Conservation (phyloP, 2,329 filamentous ascomycete genomes). For the Penicillium sp. region DNA sequence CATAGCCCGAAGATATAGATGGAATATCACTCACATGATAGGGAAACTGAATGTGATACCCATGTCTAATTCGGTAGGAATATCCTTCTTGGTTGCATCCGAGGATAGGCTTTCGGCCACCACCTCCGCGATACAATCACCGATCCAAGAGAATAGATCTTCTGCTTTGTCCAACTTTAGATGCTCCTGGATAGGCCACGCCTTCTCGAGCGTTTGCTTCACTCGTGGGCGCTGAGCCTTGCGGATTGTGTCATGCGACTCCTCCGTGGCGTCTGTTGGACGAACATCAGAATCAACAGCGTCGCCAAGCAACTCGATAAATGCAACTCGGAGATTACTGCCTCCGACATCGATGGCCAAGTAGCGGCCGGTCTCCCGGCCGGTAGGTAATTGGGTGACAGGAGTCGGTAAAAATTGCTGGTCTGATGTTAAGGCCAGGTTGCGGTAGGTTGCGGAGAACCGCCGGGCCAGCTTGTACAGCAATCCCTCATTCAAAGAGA, state of each 20-base stretch:
- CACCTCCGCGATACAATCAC: slow-evolving; percentile 72
- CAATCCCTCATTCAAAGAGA: slow-evolving; percentile 42
- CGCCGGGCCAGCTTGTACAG: slow-evolving; percentile 49
- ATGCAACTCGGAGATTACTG: slow-evolving; percentile 58
- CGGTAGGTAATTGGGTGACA: slow-evolving; percentile 50
- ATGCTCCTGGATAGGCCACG: slow-evolving; percentile 58
- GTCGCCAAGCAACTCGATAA: slow-evolving; percentile 55
- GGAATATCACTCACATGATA: slow-evolving; percentile 44
- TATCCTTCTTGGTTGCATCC: slow-evolving; percentile 39
- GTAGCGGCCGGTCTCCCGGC: slow-evolving; percentile 56
- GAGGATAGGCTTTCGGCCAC: slow-evolving; percentile 56
- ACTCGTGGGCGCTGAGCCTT: slow-evolving; percentile 51
- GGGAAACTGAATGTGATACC: slow-evolving; percentile 54
- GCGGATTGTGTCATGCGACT: slow-evolving; percentile 46
- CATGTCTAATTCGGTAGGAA: slow-evolving; percentile 50
- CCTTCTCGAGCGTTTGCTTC: slow-evolving; percentile 50
- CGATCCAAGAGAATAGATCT: slow-evolving; percentile 79
- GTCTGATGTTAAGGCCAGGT: slow-evolving; percentile 47
- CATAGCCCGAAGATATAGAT: not conserved
- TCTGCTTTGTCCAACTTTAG: slow-evolving; percentile 68
- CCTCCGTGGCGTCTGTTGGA: slow-evolving; percentile 35
- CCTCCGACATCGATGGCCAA: slow-evolving; percentile 60
- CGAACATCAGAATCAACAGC: slow-evolving; percentile 38
- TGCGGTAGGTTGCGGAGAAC: slow-evolving; percentile 47
- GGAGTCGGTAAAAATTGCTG: slow-evolving; percentile 52